Base-by-base conservation (phyloP, 345 rosid species). In the Arabidopsis arenosa region DNA sequence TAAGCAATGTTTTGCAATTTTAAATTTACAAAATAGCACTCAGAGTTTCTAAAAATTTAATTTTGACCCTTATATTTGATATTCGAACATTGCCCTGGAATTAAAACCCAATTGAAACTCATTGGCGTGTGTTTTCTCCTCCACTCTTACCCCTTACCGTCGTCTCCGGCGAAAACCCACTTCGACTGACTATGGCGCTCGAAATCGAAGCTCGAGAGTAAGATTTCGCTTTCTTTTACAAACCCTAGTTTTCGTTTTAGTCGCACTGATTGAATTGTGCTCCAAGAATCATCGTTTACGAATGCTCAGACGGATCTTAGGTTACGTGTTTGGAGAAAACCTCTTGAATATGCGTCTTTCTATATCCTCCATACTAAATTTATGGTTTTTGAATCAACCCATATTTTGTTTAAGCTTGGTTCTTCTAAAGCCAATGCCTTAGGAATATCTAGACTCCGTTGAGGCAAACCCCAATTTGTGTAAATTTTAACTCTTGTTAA, bases 151-250 rank as follows among this genome's bases (percentile, higher is more conserved):
- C 43, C 8, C 52, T 41, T 23, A 4, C 17, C 71, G 48, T 55
- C 71, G 48, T 55, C 81, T 66, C 77, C 77, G 77, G 64, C 77
- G 43, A 72, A 72, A 30, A 23, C 56, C 7, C 63, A 30, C 26
- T 9, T 12, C 58, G 56, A 49, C 58, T n/a, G 68, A 86, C 62
- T 63, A 93, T 89, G 97, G 84, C 91, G 55, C 81, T 90, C 36
- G 98, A 94, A 86, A 92, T 94, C 83, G 98, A 94, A 81, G 95
- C 98, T 75, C 89, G 96, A 68, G 98, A 94, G 98, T 94, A 80
- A 83, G 96, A 64, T 60, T 6, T 73, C 59, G 1, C 23, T 2
- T 6, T 23, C 17, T 8, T 49, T 8, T 23, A 4, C 7, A 6
- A 13, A 41, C 56, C 59, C 47, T 32, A 32, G 7, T 30, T 54